These are phyloP conservation scores for Coelastrella sp. DNA, from an alignment of 139 green algal species.

Conservation along the genomic window DNA sequence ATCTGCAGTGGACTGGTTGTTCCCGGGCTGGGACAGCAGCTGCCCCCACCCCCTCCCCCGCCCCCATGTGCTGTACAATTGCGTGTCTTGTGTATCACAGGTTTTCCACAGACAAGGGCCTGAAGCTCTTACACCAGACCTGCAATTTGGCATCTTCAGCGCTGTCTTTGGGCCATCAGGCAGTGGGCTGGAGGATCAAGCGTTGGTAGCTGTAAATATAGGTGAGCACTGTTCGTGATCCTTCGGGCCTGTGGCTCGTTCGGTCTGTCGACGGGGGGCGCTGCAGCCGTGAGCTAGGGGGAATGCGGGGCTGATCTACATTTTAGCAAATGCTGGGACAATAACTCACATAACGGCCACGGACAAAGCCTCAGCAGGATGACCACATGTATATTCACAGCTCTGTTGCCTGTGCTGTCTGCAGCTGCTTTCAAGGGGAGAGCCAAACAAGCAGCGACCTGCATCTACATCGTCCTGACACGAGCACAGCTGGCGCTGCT, in stretches of 20 bases:
- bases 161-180: conserved; percentile 60
- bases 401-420: neutral
- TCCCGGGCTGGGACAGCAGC: no score
- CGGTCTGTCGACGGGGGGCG: no score
- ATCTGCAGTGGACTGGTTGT: no score
- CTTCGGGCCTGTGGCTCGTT: neutral
- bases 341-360: neutral
- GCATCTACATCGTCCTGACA: conserved; percentile 38
- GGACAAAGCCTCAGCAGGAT: no score
- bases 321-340: neutral
- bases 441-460: neutral
- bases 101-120: neutral
- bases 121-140: conserved; percentile 58
- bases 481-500: conserved; percentile 48
- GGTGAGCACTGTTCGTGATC: conserved; percentile 22
- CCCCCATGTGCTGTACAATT: neutral
- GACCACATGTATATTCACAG: neutral
- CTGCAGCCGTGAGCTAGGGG: neutral
- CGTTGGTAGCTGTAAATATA: conserved; percentile 73
- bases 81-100: no score
- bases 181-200: conserved; percentile 35
- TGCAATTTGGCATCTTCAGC: conserved; percentile 72
- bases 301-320: neutral
- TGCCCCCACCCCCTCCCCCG: no score
- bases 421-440: neutral